phyloP scores from a whole-genome alignment of 352 stramenopile genomes.

The Detonula confervacea region DNA sequence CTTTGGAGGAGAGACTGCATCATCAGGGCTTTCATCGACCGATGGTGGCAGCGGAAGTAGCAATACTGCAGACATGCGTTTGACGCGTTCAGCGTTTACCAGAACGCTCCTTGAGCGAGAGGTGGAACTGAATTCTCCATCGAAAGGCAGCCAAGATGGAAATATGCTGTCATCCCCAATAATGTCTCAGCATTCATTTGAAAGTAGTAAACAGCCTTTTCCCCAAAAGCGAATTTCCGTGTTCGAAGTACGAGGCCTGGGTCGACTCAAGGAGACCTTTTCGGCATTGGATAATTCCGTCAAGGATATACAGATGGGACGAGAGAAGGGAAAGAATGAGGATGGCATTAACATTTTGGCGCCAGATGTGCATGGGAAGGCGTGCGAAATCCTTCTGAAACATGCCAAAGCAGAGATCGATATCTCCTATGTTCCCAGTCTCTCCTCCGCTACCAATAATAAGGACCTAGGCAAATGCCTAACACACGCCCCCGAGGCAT shows the following conservation, averaged over 20 bases:
- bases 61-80: constrained; percentile 27
- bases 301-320: constrained; percentile 46
- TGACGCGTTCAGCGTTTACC: constrained; percentile 76
- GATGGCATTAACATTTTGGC: constrained; percentile 49
- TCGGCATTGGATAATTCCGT: constrained; percentile 72
- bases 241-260: constrained; percentile 78
- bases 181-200: constrained; percentile 20
- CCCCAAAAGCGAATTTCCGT: constrained; percentile 51
- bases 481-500: constrained; percentile 68
- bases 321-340: constrained; percentile 26
- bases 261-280: constrained; percentile 76
- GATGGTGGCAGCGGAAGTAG: constrained; percentile 4
- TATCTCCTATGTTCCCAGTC: constrained; percentile 14
- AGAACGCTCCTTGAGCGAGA: constrained; percentile 54
- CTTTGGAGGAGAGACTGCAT: constrained; percentile 9
- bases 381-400: constrained; percentile 75
- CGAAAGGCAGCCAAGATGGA: background rate
- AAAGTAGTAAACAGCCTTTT: background rate
- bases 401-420: constrained; percentile 66
- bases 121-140: constrained; percentile 21
- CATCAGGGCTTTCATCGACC: background rate
- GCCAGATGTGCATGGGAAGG: constrained; percentile 53
- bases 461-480: constrained; percentile 61
- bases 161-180: constrained; percentile 4
- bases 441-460: constrained; percentile 47